Base-by-base conservation (phyloP, 305 asterid species). In the Fraxinus angustifolia region DNA sequence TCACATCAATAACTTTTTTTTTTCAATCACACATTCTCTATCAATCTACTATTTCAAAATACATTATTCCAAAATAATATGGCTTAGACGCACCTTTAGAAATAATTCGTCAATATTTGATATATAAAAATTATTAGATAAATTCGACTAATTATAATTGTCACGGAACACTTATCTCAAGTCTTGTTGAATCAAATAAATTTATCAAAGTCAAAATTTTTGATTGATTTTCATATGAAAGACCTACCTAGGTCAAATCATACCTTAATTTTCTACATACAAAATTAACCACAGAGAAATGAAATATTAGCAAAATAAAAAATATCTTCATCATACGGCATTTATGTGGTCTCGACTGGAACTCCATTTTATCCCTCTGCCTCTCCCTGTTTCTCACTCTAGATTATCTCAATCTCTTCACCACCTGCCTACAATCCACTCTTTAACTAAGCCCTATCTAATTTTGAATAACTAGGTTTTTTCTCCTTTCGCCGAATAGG, bases 391-490 rank as follows among this genome's bases (percentile, higher is more conserved):
- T 77, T 85, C 92, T 89, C 92, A 89, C 92, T 85, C 93, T 88
- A 86, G 89, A 89, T 92, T 90, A 88, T 91, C 93, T 84, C 78
- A 83, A 84, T 78, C 80, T 74, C 82, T 31, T 30, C 75, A 14
- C 83, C 82, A 70, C 83, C 89, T 88, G 86, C 88, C 56, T 88
- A 82, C 90, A 88, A 90, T 87, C 88, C 38, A 31, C 65, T 36
- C 23, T 36, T 68, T 68, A 68, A 68, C 75, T 85, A 68, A 68
- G 10, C 86, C 84, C 81, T 75, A 71, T 77, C 88, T 72, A 86
- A 78, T 79, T 58, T 28, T 6, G 21, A 68, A 30, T 75, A 79
- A 75, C 80, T 21, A 58, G 60, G 21, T 79, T 36, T 76, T 58
- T 38, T 68, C 75, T 28, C 75, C 21, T 68, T 30, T 30, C 75